Evolutionary conservation across 164 flowering plant species (phyloP).

Genomic region (Sextonia rubra): DNA sequence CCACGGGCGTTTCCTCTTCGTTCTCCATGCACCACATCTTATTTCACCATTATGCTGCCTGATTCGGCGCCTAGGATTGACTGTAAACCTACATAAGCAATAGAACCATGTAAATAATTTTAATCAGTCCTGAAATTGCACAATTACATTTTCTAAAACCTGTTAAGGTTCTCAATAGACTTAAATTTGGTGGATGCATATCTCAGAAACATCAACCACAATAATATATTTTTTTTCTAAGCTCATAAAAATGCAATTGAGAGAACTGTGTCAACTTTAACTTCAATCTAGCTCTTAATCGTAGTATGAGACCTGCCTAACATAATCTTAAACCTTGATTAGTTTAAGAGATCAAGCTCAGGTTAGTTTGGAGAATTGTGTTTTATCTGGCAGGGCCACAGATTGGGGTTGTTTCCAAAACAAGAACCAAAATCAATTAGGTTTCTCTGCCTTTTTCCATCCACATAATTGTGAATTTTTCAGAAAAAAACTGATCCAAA

Average conservation of each 20-base stretch:
- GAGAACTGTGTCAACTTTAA: background rate
- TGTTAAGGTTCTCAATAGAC: background rate
- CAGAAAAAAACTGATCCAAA: too few species aligned
- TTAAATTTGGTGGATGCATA: background rate
- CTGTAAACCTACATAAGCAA: slow-evolving; percentile 50
- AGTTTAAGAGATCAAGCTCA: too few species aligned
- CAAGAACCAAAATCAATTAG: too few species aligned
- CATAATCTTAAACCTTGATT: too few species aligned
- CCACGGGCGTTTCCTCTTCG: slow-evolving; percentile 86
- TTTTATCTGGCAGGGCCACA: too few species aligned
- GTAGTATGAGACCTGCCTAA: too few species aligned
- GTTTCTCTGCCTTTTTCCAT: too few species aligned
- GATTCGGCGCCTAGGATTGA: slow-evolving; percentile 74
- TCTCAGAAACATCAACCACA: background rate
- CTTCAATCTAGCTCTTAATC: too few species aligned
- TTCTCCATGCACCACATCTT: slow-evolving; percentile 59
- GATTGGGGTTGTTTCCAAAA: too few species aligned
- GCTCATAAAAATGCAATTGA: background rate
- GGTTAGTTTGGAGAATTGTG: too few species aligned
- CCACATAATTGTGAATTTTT: too few species aligned
- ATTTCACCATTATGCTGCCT: slow-evolving; percentile 89
- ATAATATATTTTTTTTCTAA: background rate
- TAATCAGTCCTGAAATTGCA: background rate
- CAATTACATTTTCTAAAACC: too few species aligned
- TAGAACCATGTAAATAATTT: background rate